Percentiles rank a stretch among this genome's conserved stretches.
phyloP scores from a whole-genome alignment of 306 rosid genomes.

The Nissolia schottii region DNA sequence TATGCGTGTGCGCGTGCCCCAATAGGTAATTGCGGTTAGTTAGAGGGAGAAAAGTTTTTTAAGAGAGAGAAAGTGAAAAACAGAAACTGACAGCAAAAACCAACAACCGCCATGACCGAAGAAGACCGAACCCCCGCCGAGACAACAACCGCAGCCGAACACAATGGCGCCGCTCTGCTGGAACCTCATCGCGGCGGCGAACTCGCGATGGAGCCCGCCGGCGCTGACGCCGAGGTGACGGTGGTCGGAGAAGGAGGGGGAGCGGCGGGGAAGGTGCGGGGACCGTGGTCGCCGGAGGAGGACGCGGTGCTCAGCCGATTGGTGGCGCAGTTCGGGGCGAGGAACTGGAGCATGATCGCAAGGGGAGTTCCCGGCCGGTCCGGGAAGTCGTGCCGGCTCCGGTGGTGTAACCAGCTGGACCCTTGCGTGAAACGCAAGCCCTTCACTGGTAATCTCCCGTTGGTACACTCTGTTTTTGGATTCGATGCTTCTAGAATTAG shows the following conservation, averaged over 20 bases:
- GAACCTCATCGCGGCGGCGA: background rate
- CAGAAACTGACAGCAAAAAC: background rate
- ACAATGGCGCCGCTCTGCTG: conserved; percentile 12
- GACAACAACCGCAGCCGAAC: background rate
- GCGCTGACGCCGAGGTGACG: background rate
- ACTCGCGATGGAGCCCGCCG: background rate
- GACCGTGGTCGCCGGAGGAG: conserved; percentile 71
- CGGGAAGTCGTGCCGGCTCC: conserved; percentile 86
- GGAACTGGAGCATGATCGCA: conserved; percentile 80
- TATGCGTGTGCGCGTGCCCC: conserved; percentile 16
- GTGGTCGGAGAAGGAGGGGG: background rate
- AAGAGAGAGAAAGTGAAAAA: background rate
- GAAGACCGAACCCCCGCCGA: conserved; percentile 10
- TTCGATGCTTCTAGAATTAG: conserved; percentile 16
- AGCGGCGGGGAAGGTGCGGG: conserved; percentile 45
- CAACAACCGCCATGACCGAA: conserved; percentile 34
- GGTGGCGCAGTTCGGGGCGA: conserved; percentile 66
- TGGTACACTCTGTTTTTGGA: background rate
- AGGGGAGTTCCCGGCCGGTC: conserved; percentile 72
- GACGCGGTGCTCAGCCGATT: conserved; percentile 43
- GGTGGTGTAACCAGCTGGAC: conserved; percentile 88
- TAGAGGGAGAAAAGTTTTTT: background rate
- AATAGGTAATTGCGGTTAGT: conserved; percentile 15
- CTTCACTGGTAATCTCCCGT: conserved; percentile 48
- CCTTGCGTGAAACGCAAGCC: conserved; percentile 79